Conservation (phyloP, 345 rosid genomes). For the Linum lewisii region DNA sequence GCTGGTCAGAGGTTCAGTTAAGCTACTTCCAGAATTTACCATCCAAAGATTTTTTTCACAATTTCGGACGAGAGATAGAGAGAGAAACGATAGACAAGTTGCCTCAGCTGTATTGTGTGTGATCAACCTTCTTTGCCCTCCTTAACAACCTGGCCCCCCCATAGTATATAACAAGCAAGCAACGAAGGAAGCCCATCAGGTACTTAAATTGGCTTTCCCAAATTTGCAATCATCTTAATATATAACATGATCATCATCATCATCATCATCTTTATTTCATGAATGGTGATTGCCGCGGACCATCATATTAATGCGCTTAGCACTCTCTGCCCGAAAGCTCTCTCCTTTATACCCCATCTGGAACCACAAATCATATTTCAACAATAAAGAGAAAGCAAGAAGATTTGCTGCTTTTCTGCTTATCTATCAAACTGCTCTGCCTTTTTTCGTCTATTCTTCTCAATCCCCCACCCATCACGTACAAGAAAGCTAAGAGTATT, state of each 20-base stretch:
- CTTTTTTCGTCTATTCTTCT: no score
- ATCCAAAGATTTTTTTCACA: neutral
- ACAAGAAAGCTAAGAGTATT: constrained; percentile 4
- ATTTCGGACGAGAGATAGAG: neutral
- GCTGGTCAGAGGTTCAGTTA: no score
- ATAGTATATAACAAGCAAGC: constrained; percentile 40
- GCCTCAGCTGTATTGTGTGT: neutral
- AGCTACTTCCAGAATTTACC: no score
- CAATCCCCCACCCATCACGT: no score
- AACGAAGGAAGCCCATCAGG: constrained; percentile 51
- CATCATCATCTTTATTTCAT: no score
- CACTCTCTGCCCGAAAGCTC: constrained; percentile 60
- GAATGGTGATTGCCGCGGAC: constrained; percentile 84
- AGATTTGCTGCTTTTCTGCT: neutral
- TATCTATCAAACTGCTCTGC: no score
- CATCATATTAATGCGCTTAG: constrained; percentile 71
- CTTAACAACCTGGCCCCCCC: constrained; percentile 55
- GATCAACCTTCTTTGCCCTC: constrained; percentile 39
- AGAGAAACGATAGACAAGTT: neutral
- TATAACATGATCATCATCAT: constrained; percentile 37
- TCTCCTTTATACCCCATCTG: constrained; percentile 92
- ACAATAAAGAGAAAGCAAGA: neutral
- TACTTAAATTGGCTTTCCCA: constrained; percentile 19
- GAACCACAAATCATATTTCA: constrained; percentile 27
- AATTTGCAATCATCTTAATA: constrained; percentile 27